Percentiles rank a stretch among this genome's conserved stretches.
Evolutionary conservation across 257 asterid species (phyloP).

Genomic region (Rubia yunnanensis): DNA sequence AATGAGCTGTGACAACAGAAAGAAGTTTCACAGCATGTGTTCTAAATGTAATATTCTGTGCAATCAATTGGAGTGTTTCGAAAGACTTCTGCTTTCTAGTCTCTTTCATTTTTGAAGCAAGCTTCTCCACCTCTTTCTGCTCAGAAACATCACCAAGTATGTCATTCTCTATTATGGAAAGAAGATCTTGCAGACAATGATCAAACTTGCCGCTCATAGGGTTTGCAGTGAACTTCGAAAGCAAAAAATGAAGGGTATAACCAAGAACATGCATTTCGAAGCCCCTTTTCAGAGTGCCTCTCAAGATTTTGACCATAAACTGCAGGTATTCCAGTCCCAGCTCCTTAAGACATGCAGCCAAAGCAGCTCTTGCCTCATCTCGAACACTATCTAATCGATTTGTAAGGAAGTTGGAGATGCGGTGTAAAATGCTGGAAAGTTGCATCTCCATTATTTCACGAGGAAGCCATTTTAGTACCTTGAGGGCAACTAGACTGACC

Average conservation of each 20-base stretch:
- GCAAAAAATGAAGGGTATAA: slow-evolving; percentile 64
- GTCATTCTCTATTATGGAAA: slow-evolving; percentile 56
- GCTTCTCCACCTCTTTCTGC: slow-evolving; percentile 92
- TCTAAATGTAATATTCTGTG: slow-evolving; percentile 72
- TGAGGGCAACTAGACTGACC: slow-evolving; percentile 68
- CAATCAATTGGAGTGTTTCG: slow-evolving; percentile 76
- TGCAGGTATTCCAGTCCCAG: slow-evolving; percentile 83
- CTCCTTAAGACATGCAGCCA: slow-evolving; percentile 79
- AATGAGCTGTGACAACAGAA: slow-evolving; percentile 52
- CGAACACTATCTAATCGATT: slow-evolving; percentile 79
- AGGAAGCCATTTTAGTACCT: slow-evolving; percentile 81
- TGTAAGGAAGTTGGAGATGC: slow-evolving; percentile 74
- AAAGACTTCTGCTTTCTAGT: slow-evolving; percentile 82
- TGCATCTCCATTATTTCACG: slow-evolving; percentile 66
- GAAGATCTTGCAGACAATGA: slow-evolving; percentile 75
- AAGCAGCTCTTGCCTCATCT: slow-evolving; percentile 85
- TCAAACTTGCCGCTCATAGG: slow-evolving; percentile 65
- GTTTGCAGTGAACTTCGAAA: slow-evolving; percentile 52
- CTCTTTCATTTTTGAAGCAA: slow-evolving; percentile 96
- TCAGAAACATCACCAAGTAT: slow-evolving; percentile 89
- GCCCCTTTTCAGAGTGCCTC: slow-evolving; percentile 70
- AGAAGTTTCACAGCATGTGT: slow-evolving; percentile 68
- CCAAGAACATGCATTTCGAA: slow-evolving; percentile 86
- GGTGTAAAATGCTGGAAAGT: slow-evolving; percentile 82
- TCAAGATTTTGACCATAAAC: slow-evolving; percentile 64